Conservation (phyloP, 345 rosid species). For the Lepidium africanum region DNA sequence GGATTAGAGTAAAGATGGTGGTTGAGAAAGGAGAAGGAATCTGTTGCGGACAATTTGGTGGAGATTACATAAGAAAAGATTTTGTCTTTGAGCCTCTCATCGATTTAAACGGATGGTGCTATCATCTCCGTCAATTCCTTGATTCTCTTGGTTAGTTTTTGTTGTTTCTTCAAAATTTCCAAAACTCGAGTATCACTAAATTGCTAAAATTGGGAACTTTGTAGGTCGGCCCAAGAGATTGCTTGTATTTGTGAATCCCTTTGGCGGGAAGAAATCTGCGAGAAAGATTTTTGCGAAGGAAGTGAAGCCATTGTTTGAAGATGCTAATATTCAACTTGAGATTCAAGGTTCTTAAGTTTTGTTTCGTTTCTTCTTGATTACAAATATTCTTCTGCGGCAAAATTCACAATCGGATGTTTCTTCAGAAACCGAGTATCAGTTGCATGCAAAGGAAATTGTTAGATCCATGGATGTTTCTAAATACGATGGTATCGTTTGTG, state of each 20-base stretch:
- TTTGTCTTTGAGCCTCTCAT: conserved; percentile 55
- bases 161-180: neutral
- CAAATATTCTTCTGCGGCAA: neutral
- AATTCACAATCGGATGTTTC: neutral
- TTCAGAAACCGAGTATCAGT: conserved; percentile 58
- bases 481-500: conserved; percentile 90
- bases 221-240: conserved; percentile 78
- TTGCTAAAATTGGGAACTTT: neutral
- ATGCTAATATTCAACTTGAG: conserved; percentile 57
- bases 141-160: conserved; percentile 54
- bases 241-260: conserved; percentile 72
- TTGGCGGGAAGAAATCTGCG: conserved; percentile 74
- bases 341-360: conserved; percentile 45
- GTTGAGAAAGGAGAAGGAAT: conserved; percentile 35
- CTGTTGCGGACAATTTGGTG: conserved; percentile 42
- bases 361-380: neutral
- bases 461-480: conserved; percentile 46
- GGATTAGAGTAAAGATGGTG: conserved; percentile 43
- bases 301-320: conserved; percentile 78
- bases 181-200: conserved; percentile 9
- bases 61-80: conserved; percentile 50
- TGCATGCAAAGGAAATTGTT: conserved; percentile 80
- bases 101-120: conserved; percentile 37
- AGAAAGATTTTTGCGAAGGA: conserved; percentile 45
- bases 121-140: conserved; percentile 40